Conservation (phyloP, 1,284 basidiomycete genomes). For the Ceratobasidium papillatum region DNA sequence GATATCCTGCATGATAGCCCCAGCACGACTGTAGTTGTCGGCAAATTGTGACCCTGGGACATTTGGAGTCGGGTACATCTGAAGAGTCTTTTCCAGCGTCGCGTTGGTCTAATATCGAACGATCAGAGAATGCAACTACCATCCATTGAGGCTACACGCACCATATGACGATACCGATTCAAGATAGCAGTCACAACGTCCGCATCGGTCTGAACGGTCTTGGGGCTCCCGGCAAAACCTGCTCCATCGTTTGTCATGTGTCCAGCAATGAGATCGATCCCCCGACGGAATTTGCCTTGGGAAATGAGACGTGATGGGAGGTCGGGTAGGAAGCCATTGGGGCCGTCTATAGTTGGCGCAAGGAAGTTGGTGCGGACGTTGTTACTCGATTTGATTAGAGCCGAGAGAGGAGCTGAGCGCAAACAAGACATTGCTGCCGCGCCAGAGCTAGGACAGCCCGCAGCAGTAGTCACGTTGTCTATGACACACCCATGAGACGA, state of each 20-base stretch:
- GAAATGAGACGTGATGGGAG: conserved; percentile 54
- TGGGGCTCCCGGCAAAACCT: conserved; percentile 56
- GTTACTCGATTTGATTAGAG: conserved; percentile 50
- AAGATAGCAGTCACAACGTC: conserved; percentile 56
- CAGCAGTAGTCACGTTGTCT: conserved; percentile 52
- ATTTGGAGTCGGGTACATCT: conserved; percentile 55
- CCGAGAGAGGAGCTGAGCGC: conserved; percentile 54
- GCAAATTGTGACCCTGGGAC: conserved; percentile 53
- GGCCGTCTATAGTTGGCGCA: conserved; percentile 55
- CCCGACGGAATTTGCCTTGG: conserved; percentile 52
- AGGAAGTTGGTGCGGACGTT: conserved; percentile 51
- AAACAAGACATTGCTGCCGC: conserved; percentile 53
- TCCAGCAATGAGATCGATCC: conserved; percentile 57
- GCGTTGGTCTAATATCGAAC: conserved; percentile 52
- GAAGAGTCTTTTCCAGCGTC: conserved; percentile 53
- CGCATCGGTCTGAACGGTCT: conserved; percentile 55
- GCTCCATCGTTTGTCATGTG: conserved; percentile 58
- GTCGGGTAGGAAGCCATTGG: conserved; percentile 45
- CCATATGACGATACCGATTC: conserved; percentile 55
- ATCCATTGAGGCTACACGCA: conserved; percentile 45
- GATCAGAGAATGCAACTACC: conserved; percentile 10
- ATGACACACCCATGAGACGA: neutral
- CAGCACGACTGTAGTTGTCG: conserved; percentile 57
- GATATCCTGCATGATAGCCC: conserved; percentile 56
- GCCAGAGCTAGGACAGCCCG: conserved; percentile 53